These are phyloP conservation scores for Plasmodium knowlesi DNA, from an alignment of 169 alveolate species.

Conservation along the genomic window DNA sequence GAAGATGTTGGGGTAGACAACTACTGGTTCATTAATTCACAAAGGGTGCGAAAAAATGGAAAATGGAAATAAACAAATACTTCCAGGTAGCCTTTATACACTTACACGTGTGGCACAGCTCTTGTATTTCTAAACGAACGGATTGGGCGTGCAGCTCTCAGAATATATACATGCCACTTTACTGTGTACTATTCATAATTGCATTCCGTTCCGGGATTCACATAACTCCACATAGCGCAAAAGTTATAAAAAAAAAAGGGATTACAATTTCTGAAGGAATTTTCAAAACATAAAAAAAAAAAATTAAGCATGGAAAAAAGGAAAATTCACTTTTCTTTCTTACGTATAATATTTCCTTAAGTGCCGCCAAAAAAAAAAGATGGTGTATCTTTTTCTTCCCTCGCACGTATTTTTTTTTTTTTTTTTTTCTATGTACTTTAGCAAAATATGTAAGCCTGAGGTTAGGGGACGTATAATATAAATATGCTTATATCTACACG, in stretches of 20 bases:
- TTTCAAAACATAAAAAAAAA: background rate
- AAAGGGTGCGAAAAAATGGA: background rate
- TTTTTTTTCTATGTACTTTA: background rate
- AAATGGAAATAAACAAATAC: background rate
- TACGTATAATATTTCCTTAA: background rate
- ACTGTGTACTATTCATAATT: background rate
- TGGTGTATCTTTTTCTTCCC: background rate
- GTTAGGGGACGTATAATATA: background rate
- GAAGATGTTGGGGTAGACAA: background rate
- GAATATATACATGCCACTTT: background rate
- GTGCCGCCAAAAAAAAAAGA: background rate
- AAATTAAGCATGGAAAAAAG: background rate
- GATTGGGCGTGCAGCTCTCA: background rate
- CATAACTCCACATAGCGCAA: background rate
- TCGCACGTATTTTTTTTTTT: background rate
- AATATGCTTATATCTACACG: background rate
- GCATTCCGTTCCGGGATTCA: background rate
- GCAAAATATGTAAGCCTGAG: background rate
- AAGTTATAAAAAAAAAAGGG: background rate
- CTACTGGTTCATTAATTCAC: background rate
- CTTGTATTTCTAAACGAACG: background rate
- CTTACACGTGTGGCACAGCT: background rate
- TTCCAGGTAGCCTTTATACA: background rate
- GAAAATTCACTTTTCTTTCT: background rate
- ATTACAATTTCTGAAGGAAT: background rate